phyloP scores from a whole-genome alignment of 2,329 filamentous ascomycete genomes.

The Exophiala spinifera region DNA sequence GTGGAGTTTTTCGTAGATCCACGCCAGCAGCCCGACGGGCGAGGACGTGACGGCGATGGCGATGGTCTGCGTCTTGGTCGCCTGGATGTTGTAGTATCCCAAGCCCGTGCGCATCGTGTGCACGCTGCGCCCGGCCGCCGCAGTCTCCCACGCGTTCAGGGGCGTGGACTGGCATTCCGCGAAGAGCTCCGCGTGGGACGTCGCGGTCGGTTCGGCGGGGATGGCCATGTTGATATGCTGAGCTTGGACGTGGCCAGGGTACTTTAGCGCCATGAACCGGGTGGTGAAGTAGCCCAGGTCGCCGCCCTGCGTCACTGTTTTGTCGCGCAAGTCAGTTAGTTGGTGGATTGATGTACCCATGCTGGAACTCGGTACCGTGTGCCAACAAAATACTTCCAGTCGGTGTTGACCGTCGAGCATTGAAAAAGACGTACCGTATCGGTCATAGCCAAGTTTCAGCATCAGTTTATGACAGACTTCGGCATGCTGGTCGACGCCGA shows the following conservation, averaged over 20 bases:
- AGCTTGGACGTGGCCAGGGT: slow-evolving; percentile 13
- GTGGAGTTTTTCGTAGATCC: slow-evolving; percentile 78
- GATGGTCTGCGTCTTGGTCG: slow-evolving; percentile 69
- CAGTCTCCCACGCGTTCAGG: slow-evolving; percentile 52
- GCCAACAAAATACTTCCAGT: too few relatives aligned
- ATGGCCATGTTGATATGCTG: slow-evolving; percentile 53
- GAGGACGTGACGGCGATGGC: slow-evolving; percentile 67
- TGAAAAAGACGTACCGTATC: slow-evolving; percentile 49
- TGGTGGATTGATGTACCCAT: too few relatives aligned
- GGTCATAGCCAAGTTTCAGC: slow-evolving; percentile 62
- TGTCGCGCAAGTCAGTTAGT: too few relatives aligned
- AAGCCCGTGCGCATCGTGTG: slow-evolving; percentile 55
- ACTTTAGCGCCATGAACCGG: slow-evolving; percentile 53
- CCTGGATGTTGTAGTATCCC: slow-evolving; percentile 60
- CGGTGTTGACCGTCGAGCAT: too few relatives aligned
- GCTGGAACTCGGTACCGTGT: too few relatives aligned
- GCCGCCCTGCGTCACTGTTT: slow-evolving; percentile 55
- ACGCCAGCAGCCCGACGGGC: slow-evolving; percentile 67
- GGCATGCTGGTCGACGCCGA: slow-evolving; percentile 60
- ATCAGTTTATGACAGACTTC: slow-evolving; percentile 67
- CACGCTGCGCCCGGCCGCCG: slow-evolving; percentile 50
- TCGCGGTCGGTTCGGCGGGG: slow-evolving; percentile 49
- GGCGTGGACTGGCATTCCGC: slow-evolving; percentile 54
- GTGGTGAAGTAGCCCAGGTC: slow-evolving; percentile 68
- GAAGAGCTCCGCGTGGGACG: slow-evolving; percentile 55